Conservation (phyloP, 1,284 basidiomycete species). For the Microbotryum silenes-acaulis region DNA sequence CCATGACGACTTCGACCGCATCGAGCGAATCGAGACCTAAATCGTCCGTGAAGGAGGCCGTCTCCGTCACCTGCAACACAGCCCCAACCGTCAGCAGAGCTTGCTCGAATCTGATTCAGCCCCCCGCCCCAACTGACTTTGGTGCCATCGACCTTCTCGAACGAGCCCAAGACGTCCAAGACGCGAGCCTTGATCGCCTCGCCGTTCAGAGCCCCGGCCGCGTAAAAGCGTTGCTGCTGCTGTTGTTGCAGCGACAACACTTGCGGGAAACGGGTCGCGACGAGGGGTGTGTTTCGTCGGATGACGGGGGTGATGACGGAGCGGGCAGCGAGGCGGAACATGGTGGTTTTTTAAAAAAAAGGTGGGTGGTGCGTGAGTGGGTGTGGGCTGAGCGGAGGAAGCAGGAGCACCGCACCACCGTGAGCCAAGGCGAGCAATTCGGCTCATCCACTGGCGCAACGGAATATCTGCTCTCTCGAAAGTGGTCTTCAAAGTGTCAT, state of each 20-base stretch:
- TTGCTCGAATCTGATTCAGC: too few species aligned
- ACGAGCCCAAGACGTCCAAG: slow-evolving; percentile 80
- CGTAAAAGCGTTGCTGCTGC: slow-evolving; percentile 50
- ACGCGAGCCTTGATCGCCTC: slow-evolving; percentile 74
- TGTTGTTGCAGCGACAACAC: not conserved
- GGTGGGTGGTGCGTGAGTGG: too few species aligned
- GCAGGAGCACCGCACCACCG: too few species aligned
- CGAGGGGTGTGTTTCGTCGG: slow-evolving; percentile 8
- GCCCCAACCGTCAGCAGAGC: slow-evolving; percentile 1
- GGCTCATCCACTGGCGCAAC: too few species aligned
- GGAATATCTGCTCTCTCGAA: not conserved
- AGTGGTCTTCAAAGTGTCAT: not conserved
- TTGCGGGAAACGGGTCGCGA: slow-evolving; percentile 7
- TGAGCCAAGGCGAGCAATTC: too few species aligned
- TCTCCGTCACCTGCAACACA: slow-evolving; percentile 56
- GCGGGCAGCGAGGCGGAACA: slow-evolving; percentile 28
- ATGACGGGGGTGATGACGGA: slow-evolving; percentile 17
- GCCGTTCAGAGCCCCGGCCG: slow-evolving; percentile 65
- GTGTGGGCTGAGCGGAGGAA: too few species aligned
- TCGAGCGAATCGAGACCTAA: slow-evolving; percentile 95
- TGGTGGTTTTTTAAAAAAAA: not conserved
- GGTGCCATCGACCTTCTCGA: slow-evolving; percentile 82
- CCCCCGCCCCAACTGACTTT: slow-evolving; percentile 54
- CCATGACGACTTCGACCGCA: slow-evolving; percentile 98
- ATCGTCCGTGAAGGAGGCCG: slow-evolving; percentile 75